phyloP scores from a whole-genome alignment of 2,329 filamentous ascomycete genomes.

The Dactylellina drechsleri region DNA sequence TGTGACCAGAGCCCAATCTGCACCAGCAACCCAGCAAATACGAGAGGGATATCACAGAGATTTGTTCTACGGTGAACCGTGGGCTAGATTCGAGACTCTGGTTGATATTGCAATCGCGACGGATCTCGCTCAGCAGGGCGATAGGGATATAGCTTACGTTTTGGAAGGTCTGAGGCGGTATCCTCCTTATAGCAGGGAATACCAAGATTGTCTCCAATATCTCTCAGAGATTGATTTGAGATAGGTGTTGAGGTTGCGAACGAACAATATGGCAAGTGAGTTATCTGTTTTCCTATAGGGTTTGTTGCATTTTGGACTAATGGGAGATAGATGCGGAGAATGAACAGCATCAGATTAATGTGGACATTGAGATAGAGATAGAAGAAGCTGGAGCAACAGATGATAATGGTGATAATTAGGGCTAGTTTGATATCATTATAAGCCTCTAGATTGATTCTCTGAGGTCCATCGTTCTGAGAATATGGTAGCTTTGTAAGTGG shows the following conservation, averaged over 20 bases:
- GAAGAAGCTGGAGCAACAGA: no score
- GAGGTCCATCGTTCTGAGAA: no score
- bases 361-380: no score
- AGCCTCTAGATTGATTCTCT: no score
- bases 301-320: neutral
- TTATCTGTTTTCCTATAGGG: neutral
- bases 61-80: conserved; percentile 1
- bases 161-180: conserved; percentile 6
- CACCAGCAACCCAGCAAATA: neutral
- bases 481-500: no score
- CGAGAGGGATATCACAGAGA: neutral
- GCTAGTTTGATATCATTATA: no score
- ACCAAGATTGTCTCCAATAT: conserved; percentile 2
- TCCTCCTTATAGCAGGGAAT: conserved; percentile 1
- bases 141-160: neutral
- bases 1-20: no score
- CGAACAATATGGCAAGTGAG: neutral
- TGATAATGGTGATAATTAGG: no score
- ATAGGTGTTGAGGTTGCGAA: neutral
- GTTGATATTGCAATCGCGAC: conserved; percentile 23
- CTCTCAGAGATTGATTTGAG: conserved; percentile 3
- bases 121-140: conserved; percentile 3
- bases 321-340: no score
- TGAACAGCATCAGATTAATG: no score
- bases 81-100: conserved; percentile 26